Evolutionary conservation across 2,329 filamentous ascomycete genomes (phyloP).

Genomic region (Diaporthe ilicicola): DNA sequence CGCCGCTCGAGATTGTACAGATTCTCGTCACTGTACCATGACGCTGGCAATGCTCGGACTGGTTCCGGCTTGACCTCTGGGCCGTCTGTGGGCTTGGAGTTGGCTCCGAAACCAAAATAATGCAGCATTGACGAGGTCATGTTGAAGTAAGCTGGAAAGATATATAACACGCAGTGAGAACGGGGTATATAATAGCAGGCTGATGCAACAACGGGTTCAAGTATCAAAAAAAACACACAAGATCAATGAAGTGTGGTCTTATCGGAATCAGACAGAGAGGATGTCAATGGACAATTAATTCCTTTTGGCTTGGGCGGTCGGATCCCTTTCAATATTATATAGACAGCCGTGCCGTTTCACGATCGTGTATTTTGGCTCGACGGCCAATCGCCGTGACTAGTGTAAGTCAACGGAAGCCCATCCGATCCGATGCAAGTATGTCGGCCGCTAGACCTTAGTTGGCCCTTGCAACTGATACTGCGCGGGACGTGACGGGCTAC

Average conservation of each 20-base stretch:
- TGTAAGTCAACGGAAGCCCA: neutral
- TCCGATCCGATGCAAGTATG: slow-evolving; percentile 12
- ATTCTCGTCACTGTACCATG: slow-evolving; percentile 51
- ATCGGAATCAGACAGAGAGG: no score
- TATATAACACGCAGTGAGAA: neutral
- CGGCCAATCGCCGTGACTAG: neutral
- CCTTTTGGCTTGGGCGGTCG: neutral
- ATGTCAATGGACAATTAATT: neutral
- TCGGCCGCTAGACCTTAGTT: slow-evolving; percentile 16
- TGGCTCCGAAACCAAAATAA: slow-evolving; percentile 22
- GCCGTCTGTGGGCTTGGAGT: slow-evolving; percentile 25
- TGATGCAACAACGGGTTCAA: neutral
- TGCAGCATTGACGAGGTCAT: slow-evolving; percentile 23
- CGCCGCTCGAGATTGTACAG: slow-evolving; percentile 54
- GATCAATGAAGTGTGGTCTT: no score
- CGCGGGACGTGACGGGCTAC: neutral
- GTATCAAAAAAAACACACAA: neutral
- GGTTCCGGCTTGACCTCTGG: slow-evolving; percentile 37
- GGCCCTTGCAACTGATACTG: neutral
- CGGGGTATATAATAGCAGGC: neutral
- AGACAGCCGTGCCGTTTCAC: slow-evolving; percentile 6
- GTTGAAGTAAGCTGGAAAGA: neutral
- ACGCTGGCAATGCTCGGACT: slow-evolving; percentile 44
- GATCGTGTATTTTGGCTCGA: neutral
- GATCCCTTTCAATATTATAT: slow-evolving; percentile 1